Conservation (phyloP, 441 rosid genomes). For the Melastoma candidum region DNA sequence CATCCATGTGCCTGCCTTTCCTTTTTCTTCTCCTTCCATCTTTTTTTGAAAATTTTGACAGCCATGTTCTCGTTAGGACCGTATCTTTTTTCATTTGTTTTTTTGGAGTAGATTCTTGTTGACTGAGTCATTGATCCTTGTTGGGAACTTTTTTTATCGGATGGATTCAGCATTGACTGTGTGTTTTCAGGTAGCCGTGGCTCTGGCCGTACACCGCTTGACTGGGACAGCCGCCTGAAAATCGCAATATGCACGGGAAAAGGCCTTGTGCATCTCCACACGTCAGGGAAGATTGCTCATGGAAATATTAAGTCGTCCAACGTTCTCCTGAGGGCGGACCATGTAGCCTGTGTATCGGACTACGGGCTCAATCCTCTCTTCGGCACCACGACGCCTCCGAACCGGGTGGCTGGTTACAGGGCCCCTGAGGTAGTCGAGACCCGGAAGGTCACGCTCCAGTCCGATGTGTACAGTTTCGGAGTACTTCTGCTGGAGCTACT, state of each 20-base stretch:
- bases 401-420: slow-evolving; percentile 10
- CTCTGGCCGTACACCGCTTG: slow-evolving; percentile 12
- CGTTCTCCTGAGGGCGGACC: slow-evolving; percentile 13
- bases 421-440: slow-evolving; percentile 13
- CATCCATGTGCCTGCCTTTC: too few species aligned
- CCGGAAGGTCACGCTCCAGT: slow-evolving; percentile 13
- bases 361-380: slow-evolving; percentile 10
- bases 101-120: too few species aligned
- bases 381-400: slow-evolving; percentile 1
- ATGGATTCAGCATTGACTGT: too few species aligned
- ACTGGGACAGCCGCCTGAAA: slow-evolving; percentile 15
- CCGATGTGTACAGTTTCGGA: slow-evolving; percentile 15
- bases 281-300: slow-evolving; percentile 9
- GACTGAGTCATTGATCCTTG: too few species aligned
- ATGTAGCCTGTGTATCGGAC: slow-evolving; percentile 4
- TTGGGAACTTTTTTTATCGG: too few species aligned
- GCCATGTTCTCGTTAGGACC: too few species aligned
- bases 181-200: slow-evolving; percentile 12
- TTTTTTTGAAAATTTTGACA: too few species aligned
- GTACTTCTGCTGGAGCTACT: slow-evolving; percentile 15
- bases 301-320: slow-evolving; percentile 20
- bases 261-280: slow-evolving; percentile 15
- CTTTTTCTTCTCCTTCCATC: too few species aligned
- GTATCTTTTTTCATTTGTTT: too few species aligned
- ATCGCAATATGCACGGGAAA: slow-evolving; percentile 3